Evolutionary conservation across 768 basidiomycete genomes (phyloP).

Genomic region (Coprinellus micaceus): DNA sequence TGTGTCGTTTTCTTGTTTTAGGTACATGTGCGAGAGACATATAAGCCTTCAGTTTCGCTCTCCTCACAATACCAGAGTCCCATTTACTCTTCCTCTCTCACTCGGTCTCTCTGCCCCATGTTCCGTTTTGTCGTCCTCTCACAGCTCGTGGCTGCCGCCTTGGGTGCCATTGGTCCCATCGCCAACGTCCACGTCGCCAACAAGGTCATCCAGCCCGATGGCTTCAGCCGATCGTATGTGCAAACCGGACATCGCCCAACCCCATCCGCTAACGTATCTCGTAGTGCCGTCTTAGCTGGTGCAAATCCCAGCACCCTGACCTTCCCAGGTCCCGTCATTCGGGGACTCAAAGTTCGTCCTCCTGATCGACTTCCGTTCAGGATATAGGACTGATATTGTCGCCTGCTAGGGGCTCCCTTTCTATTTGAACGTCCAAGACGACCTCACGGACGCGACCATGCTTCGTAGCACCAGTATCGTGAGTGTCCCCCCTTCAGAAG

Average conservation of each 20-base stretch:
- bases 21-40: too few relatives aligned
- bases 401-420: too few relatives aligned
- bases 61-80: too few relatives aligned
- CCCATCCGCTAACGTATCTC: too few relatives aligned
- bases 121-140: not conserved
- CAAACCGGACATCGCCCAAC: too few relatives aligned
- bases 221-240: slow-evolving; percentile 14
- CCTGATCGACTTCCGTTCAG: slow-evolving; percentile 6
- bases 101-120: too few relatives aligned
- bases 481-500: slow-evolving; percentile 9
- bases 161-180: slow-evolving; percentile 3
- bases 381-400: too few relatives aligned
- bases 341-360: not conserved
- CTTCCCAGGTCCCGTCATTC: slow-evolving; percentile 15
- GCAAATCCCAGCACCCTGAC: slow-evolving; percentile 10
- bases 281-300: slow-evolving; percentile 11
- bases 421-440: slow-evolving; percentile 43
- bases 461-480: slow-evolving; percentile 48
- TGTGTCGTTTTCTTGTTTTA: too few relatives aligned
- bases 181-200: slow-evolving; percentile 7
- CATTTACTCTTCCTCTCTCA: too few relatives aligned
- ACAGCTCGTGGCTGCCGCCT: not conserved
- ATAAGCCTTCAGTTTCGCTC: not conserved
- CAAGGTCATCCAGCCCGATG: slow-evolving; percentile 9
- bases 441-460: slow-evolving; percentile 47